A percentile compares a stretch with the other conserved stretches of the same genome.
phyloP scores from a whole-genome alignment of 306 rosid genomes.

The Medicago arabica region DNA sequence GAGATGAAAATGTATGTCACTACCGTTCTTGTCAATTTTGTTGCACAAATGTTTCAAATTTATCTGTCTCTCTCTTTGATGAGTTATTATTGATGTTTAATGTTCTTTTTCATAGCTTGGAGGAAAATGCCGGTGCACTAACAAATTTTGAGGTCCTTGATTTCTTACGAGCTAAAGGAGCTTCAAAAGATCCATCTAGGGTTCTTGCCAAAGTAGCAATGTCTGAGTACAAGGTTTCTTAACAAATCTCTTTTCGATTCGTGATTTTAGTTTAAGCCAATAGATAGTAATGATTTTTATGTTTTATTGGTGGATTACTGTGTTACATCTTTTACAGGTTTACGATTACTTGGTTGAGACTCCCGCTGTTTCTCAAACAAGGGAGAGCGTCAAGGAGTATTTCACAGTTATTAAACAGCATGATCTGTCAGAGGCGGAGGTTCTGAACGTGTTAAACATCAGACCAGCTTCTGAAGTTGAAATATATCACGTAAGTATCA shows the following conservation, averaged over 20 bases:
- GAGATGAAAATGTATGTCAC: conserved; percentile 63
- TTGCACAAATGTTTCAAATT: conserved; percentile 8
- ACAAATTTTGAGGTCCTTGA: conserved; percentile 78
- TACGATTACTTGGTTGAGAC: conserved; percentile 71
- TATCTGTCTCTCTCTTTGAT: neutral
- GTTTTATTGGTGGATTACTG: conserved; percentile 10
- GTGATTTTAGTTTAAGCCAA: neutral
- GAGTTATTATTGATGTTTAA: neutral
- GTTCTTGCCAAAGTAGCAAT: conserved; percentile 67
- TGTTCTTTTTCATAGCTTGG: conserved; percentile 51
- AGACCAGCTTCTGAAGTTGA: conserved; percentile 62
- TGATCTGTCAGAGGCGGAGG: conserved; percentile 74
- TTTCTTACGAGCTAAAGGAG: conserved; percentile 76
- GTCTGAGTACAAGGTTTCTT: conserved; percentile 71
- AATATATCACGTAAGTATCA: conserved; percentile 53
- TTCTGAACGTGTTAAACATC: conserved; percentile 71
- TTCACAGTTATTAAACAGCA: conserved; percentile 50
- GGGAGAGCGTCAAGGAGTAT: conserved; percentile 60
- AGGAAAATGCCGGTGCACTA: conserved; percentile 62
- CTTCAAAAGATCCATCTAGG: conserved; percentile 66
- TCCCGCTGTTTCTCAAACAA: conserved; percentile 63
- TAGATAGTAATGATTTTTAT: neutral
- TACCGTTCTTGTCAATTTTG: neutral
- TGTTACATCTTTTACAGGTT: conserved; percentile 49
- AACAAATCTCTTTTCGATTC: neutral